phyloP scores from a whole-genome alignment of 2,329 filamentous ascomycete genomes.

The Botryosphaeria dothidea region DNA sequence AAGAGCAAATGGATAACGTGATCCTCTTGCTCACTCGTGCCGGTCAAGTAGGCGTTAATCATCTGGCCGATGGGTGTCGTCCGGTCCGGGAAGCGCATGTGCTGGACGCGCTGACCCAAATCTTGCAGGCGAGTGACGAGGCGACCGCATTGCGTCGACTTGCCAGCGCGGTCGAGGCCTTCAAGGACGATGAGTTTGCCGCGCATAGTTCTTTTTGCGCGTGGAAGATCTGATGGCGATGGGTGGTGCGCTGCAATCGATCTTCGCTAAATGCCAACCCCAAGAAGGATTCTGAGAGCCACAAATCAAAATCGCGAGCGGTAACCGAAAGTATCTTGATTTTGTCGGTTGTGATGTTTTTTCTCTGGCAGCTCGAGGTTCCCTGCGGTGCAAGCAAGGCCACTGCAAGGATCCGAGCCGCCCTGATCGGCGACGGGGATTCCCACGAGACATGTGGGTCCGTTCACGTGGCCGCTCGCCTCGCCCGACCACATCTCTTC shows the following conservation, averaged over 20 bases:
- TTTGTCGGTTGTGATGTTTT: neutral
- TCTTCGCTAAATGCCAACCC: neutral
- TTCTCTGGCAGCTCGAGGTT: neutral
- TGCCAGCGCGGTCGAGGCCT: slow-evolving; percentile 85
- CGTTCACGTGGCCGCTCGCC: neutral
- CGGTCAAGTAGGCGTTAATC: slow-evolving; percentile 81
- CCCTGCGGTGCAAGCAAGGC: slow-evolving; percentile 2
- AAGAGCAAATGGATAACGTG: slow-evolving; percentile 90
- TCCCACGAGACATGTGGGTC: neutral
- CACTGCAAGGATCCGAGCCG: neutral
- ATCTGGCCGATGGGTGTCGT: slow-evolving; percentile 82
- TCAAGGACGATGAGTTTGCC: slow-evolving; percentile 83
- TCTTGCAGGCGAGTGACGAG: slow-evolving; percentile 58
- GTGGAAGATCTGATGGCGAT: neutral
- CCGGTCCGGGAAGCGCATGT: slow-evolving; percentile 76
- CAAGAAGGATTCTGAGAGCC: neutral
- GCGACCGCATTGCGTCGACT: slow-evolving; percentile 82
- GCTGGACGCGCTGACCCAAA: slow-evolving; percentile 55
- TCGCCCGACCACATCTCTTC: neutral
- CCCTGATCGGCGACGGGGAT: slow-evolving; percentile 15
- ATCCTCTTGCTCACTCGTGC: slow-evolving; percentile 73
- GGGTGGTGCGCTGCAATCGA: neutral
- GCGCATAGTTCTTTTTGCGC: slow-evolving; percentile 39
- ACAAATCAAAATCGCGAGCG: neutral
- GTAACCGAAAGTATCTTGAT: neutral